phyloP scores from a whole-genome alignment of 179 eudicot species.

The Heliamphora pulchella region DNA sequence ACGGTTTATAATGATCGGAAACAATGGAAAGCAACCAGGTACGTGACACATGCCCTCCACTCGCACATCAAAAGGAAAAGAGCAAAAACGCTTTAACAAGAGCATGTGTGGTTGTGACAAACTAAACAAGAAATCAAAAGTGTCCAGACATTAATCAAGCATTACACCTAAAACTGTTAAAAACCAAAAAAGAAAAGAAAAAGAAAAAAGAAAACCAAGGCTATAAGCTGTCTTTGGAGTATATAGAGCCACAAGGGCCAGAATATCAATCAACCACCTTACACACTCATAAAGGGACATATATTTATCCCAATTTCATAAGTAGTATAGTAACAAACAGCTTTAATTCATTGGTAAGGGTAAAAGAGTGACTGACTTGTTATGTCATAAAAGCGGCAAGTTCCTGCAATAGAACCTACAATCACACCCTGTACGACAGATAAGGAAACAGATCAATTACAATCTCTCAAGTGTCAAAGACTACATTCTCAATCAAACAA shows the following conservation, averaged over 20 bases:
- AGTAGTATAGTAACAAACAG: neutral
- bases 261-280: neutral
- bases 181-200: neutral
- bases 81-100: neutral
- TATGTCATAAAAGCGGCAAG: slow-evolving; percentile 58
- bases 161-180: slow-evolving; percentile 1
- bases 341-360: neutral
- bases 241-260: neutral
- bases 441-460: neutral
- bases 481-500: neutral
- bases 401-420: slow-evolving; percentile 66
- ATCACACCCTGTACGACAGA: slow-evolving; percentile 57
- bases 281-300: neutral
- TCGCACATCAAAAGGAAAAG: neutral
- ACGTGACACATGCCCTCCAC: neutral
- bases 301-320: slow-evolving; percentile 5
- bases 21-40: neutral
- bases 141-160: neutral
- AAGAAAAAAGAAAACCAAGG: neutral
- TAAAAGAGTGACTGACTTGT: slow-evolving; percentile 48
- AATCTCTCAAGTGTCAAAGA: neutral
- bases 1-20: neutral
- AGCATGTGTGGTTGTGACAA: neutral
- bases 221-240: neutral
- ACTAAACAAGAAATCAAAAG: neutral